A percentile compares a stretch with the other conserved stretches of the same genome.
These are phyloP conservation scores for Mortierella sp. DNA, from an alignment of 371 early-diverging fungal genomes.

Conservation along the genomic window DNA sequence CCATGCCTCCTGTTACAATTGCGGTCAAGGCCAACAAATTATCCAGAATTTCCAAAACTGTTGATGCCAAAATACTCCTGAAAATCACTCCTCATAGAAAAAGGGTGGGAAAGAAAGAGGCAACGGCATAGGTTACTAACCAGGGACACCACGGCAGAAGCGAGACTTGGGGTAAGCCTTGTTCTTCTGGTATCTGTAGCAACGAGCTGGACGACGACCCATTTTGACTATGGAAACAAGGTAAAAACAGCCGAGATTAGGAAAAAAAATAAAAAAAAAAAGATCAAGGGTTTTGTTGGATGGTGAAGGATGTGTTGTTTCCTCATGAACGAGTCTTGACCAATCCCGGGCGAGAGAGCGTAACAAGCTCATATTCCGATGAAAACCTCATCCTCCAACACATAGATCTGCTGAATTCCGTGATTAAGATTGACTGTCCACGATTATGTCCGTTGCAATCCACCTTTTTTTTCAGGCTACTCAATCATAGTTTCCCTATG, in stretches of 20 bases:
- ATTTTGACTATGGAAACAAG: slow-evolving; percentile 62
- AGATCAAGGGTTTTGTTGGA: background rate
- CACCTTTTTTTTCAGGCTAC: no score
- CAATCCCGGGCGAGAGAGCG: no score
- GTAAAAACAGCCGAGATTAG: background rate
- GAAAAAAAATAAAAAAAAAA: background rate
- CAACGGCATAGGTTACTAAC: slow-evolving; percentile 47
- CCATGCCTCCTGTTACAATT: background rate
- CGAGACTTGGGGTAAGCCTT: slow-evolving; percentile 99
- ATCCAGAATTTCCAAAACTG: background rate
- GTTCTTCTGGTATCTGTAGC: slow-evolving; percentile 99
- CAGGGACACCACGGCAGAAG: slow-evolving; percentile 99
- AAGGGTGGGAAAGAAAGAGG: background rate
- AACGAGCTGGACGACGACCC: slow-evolving; percentile 92
- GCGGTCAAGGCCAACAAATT: background rate
- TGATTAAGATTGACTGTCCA: no score
- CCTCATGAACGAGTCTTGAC: background rate
- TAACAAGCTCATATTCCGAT: no score
- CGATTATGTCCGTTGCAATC: no score
- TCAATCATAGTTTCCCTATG: background rate
- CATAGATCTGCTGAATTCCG: no score
- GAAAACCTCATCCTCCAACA: no score
- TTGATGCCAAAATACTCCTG: background rate
- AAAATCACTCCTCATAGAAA: no score
- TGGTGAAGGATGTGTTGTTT: background rate